phyloP scores from a whole-genome alignment of 2,329 filamentous ascomycete species.

The Chaetomiaceae sp. region DNA sequence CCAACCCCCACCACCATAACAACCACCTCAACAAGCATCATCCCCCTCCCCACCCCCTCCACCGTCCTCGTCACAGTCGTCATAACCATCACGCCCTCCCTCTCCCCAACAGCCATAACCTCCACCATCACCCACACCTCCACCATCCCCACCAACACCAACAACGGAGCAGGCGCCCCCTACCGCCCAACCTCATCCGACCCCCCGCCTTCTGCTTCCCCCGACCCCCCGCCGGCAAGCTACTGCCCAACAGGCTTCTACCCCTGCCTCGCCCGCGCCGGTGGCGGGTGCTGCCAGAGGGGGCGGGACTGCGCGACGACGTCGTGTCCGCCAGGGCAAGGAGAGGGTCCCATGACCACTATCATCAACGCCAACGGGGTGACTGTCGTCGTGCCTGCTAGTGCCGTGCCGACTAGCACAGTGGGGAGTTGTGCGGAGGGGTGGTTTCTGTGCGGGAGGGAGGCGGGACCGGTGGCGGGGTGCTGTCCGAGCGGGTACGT shows the following conservation, averaged over 20 bases:
- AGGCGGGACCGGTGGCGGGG: conserved; percentile 60
- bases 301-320: conserved; percentile 79
- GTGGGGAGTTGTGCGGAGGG: conserved; percentile 63
- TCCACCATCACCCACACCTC: conserved; percentile 35
- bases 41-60: conserved; percentile 33
- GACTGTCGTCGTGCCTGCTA: conserved; percentile 64
- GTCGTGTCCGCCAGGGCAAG: conserved; percentile 60
- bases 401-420: conserved; percentile 36
- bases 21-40: conserved; percentile 36
- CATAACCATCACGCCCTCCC: conserved; percentile 34
- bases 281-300: conserved; percentile 80
- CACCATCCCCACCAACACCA: background rate
- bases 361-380: conserved; percentile 53
- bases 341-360: conserved; percentile 63
- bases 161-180: conserved; percentile 39
- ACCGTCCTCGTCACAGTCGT: conserved; percentile 40
- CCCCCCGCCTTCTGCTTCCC: conserved; percentile 29
- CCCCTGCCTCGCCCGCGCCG: conserved; percentile 77
- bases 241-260: conserved; percentile 89
- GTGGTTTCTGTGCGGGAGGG: conserved; percentile 67
- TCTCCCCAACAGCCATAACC: conserved; percentile 31
- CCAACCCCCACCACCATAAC: conserved; percentile 32
- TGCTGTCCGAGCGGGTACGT: conserved; percentile 77
- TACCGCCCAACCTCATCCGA: conserved; percentile 45
- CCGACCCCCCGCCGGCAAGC: conserved; percentile 30